A percentile compares a stretch with the other conserved stretches of the same genome.
Conservation (phyloP, 2,329 filamentous ascomycete species). For the Paecilomyces formosus region DNA sequence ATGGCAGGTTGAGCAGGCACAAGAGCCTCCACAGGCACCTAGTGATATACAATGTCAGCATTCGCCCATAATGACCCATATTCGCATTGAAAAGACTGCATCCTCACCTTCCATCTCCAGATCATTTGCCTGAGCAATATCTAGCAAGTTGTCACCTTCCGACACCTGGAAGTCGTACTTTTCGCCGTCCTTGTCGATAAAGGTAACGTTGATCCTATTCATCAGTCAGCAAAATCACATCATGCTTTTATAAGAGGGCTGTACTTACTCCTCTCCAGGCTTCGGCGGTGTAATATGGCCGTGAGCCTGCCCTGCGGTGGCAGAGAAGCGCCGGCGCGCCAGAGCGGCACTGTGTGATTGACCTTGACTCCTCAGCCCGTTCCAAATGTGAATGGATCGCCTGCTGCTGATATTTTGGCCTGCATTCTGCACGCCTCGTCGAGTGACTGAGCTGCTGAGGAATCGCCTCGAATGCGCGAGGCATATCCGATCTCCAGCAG, state of each 20-base stretch:
- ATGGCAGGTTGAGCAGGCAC: conserved; percentile 89
- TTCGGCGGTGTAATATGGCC: conserved; percentile 78
- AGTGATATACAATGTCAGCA: conserved; percentile 2
- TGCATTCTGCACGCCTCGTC: conserved; percentile 11
- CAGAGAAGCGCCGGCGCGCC: conserved; percentile 54
- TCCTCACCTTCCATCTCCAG: conserved; percentile 87
- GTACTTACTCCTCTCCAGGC: conserved; percentile 78
- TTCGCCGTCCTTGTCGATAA: conserved; percentile 82
- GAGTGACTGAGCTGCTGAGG: conserved; percentile 15
- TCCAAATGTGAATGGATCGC: conserved; percentile 7
- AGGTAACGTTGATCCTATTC: conserved; percentile 73
- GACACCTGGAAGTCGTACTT: conserved; percentile 70
- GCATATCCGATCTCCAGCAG: conserved; percentile 47
- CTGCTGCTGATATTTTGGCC: conserved; percentile 7
- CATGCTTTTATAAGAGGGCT: neutral
- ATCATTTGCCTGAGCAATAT: conserved; percentile 90
- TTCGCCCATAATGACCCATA: neutral
- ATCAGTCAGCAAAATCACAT: conserved; percentile 3
- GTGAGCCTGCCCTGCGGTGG: conserved; percentile 55
- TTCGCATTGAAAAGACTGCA: neutral
- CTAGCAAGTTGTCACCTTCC: conserved; percentile 85
- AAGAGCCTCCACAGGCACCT: conserved; percentile 88
- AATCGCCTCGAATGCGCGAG: conserved; percentile 21
- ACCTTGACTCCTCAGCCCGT: conserved; percentile 1
- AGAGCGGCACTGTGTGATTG: conserved; percentile 16